phyloP scores from a whole-genome alignment of 805 yeast species.

The Crinitomyces ghanaensis region DNA sequence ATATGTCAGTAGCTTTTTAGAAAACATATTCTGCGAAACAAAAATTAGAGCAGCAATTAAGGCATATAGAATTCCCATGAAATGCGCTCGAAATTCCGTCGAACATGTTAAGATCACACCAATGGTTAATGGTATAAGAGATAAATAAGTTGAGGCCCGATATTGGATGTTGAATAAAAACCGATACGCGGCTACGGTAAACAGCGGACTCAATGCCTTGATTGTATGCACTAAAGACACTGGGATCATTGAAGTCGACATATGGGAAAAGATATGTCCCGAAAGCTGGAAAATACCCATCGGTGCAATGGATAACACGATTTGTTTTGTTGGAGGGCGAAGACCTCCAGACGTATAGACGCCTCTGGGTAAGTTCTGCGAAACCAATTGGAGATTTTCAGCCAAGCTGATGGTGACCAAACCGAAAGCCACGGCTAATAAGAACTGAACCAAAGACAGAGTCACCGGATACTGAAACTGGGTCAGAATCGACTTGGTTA shows the following conservation, averaged over 20 bases:
- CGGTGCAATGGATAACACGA: conserved; percentile 49
- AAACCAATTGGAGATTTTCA: conserved; percentile 22
- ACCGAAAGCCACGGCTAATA: conserved; percentile 57
- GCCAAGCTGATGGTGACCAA: conserved; percentile 32
- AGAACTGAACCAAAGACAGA: conserved; percentile 77
- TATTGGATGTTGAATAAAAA: conserved; percentile 47
- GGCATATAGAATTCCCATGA: conserved; percentile 60
- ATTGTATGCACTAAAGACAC: conserved; percentile 93
- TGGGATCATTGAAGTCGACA: conserved; percentile 84
- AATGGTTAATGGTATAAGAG: conserved; percentile 63
- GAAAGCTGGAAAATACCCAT: conserved; percentile 90
- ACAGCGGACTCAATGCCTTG: conserved; percentile 81
- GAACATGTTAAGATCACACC: conserved; percentile 69
- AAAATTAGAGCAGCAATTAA: conserved; percentile 58
- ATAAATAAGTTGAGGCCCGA: conserved; percentile 55
- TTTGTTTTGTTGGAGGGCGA: conserved; percentile 19
- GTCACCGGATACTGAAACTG: conserved; percentile 74
- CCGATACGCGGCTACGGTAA: conserved; percentile 74
- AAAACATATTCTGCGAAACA: conserved; percentile 78
- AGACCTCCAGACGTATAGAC: conserved; percentile 21
- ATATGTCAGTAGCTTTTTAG: conserved; percentile 62
- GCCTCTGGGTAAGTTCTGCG: conserved; percentile 28
- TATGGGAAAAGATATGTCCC: conserved; percentile 86
- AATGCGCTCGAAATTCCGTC: conserved; percentile 33
- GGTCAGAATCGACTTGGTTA: conserved; percentile 65